A percentile compares a stretch with the other conserved stretches of the same genome.
Evolutionary conservation across 202 grass and related monocot genomes (phyloP).

Genomic region (Zizania palustris): DNA sequence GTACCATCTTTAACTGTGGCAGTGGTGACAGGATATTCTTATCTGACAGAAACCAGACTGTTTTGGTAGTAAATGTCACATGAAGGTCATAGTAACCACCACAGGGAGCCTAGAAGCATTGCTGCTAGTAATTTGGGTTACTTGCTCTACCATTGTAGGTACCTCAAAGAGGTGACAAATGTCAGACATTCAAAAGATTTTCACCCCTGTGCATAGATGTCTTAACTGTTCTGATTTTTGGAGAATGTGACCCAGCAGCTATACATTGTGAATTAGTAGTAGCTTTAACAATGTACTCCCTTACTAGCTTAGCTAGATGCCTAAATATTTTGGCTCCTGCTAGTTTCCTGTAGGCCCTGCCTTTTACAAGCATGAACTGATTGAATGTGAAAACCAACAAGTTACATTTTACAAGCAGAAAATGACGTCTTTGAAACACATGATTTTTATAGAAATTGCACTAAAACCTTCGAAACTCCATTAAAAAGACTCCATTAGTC

Average conservation of each 20-base stretch:
- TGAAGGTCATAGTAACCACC: not conserved
- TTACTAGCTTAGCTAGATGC: slow-evolving; percentile 29
- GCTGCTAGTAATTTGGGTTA: slow-evolving; percentile 17
- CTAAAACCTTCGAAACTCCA: too few species aligned
- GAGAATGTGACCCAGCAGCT: slow-evolving; percentile 43
- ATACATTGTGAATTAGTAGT: slow-evolving; percentile 3
- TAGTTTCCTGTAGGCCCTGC: slow-evolving; percentile 28
- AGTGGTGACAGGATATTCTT: slow-evolving; percentile 25
- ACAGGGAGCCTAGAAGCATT: not conserved
- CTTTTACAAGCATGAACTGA: slow-evolving; percentile 28
- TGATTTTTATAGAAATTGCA: too few species aligned
- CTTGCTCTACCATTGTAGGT: slow-evolving; percentile 17
- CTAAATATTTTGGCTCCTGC: slow-evolving; percentile 24
- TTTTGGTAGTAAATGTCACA: not conserved
- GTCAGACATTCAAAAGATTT: slow-evolving; percentile 30
- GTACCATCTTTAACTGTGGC: not conserved
- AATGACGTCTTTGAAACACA: too few species aligned
- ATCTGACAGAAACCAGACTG: slow-evolving; percentile 25
- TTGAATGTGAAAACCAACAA: slow-evolving; percentile 3
- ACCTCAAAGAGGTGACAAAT: slow-evolving; percentile 44
- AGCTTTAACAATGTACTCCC: slow-evolving; percentile 21
- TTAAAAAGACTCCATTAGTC: too few species aligned
- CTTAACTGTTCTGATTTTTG: slow-evolving; percentile 46
- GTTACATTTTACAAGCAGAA: too few species aligned
- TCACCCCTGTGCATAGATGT: slow-evolving; percentile 33